Evolutionary conservation across 2,329 filamentous ascomycete genomes (phyloP), one percentile per base, ranked within the genome.

Genomic region (Bimuria novae-zelandiae): DNA sequence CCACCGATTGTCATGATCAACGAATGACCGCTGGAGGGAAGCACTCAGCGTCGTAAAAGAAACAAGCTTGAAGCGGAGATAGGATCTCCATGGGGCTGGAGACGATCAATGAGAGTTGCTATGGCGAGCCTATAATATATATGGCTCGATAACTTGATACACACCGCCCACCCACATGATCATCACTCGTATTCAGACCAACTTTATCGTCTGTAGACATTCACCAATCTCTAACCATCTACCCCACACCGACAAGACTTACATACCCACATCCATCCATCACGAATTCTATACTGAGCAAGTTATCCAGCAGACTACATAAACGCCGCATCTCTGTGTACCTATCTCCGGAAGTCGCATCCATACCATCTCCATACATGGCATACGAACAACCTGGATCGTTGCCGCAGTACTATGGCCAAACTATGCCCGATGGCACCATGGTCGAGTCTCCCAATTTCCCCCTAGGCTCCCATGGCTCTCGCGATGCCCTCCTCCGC

Each of bases 361-460:
- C 36, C 19, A 43, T 21, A 8, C 29, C 46, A 23, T 17, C 43
- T 19, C 42, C 40, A 51, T 36, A 60, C 55, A 69, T 69, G 67
- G 62, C 67, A 51, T 44, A 57, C 16, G 53, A 46, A 30, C 54
- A 46, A 11, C 22, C 32, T 6, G 42, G 53, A 10, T 25, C 62
- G 10, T 53, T 69, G 19, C 67, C 67, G 21, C 57, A 62, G 11
- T 70, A 61, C 49, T 67, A 72, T 43, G 67, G 67, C 4, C 64
- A 71, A 41, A 59, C 57, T 33, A 59, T 69, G 48, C 54, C 62
- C 44, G 65, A 71, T 52, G 67, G 63, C 8, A 64, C 67, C 10
- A 54, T 66, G 48, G 58, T 69, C 46, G 65, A 69, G 43, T 63
- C 62, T 33, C 64, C 66, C 39, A 49, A 16, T 30, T 48, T 30